phyloP scores from a whole-genome alignment of 1,284 basidiomycete species.

The Cryptococcus sp. region DNA sequence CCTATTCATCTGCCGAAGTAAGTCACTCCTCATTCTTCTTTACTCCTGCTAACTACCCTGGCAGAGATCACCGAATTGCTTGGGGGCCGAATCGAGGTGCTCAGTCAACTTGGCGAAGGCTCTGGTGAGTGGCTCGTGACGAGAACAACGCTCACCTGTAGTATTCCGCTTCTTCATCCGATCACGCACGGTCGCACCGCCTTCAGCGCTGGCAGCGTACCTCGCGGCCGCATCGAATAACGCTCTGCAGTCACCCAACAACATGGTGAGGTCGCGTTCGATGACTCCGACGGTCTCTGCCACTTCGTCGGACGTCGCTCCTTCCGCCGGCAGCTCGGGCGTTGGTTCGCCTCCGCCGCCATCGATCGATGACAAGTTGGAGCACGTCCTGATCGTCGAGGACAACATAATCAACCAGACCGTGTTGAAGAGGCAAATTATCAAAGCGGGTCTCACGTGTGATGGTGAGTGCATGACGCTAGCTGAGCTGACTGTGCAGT shows the following conservation, averaged over 20 bases:
- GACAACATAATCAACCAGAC: conserved; percentile 54
- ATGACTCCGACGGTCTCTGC: conserved; percentile 6
- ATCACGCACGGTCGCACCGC: conserved; percentile 9
- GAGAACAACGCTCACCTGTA: conserved; percentile 1
- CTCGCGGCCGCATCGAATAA: not conserved
- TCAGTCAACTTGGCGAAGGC: conserved; percentile 29
- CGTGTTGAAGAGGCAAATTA: conserved; percentile 48
- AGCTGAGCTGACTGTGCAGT: conserved; percentile 5
- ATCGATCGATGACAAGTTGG: not conserved
- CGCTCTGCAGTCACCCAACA: not conserved
- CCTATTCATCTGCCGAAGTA: conserved; percentile 37
- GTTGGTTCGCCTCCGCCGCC: not conserved
- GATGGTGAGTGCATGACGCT: conserved; percentile 6
- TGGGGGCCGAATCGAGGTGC: conserved; percentile 37
- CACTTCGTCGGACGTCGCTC: not conserved
- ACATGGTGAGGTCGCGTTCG: not conserved
- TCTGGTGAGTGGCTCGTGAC: conserved; percentile 42
- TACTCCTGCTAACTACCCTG: conserved; percentile 4
- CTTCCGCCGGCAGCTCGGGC: not conserved
- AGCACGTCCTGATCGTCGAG: conserved; percentile 28
- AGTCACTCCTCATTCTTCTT: conserved; percentile 1
- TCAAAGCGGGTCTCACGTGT: conserved; percentile 36
- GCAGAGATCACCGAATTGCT: conserved; percentile 35
- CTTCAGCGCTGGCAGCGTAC: not conserved
- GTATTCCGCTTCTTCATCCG: conserved; percentile 47